Conservation (phyloP, 2,329 filamentous ascomycete species). For the Aspergillus nomiae region DNA sequence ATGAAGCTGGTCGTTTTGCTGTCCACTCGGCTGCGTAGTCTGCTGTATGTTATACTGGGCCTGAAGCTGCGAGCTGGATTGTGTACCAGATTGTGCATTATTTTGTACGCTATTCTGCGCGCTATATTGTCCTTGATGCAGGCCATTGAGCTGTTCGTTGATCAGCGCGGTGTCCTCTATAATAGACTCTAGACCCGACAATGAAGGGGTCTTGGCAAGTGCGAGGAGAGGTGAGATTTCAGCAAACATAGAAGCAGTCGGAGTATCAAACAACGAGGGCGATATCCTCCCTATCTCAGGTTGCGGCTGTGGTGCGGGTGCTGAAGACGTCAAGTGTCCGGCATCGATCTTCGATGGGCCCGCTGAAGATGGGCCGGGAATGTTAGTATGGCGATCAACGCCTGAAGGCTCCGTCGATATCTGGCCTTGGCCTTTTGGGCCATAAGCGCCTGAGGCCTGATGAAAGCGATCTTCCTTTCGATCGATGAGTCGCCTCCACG, state of each 20-base stretch:
- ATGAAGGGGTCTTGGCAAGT: background rate
- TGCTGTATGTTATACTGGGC: background rate
- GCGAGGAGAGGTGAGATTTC: background rate
- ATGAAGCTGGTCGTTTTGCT: background rate
- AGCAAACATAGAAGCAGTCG: background rate
- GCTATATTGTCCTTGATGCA: background rate
- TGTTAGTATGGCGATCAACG: background rate
- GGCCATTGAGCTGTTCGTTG: background rate
- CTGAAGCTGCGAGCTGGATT: background rate
- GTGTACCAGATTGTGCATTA: background rate
- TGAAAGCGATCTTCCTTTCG: conserved; percentile 10
- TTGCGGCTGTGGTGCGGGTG: background rate
- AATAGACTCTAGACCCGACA: background rate
- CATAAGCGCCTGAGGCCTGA: background rate
- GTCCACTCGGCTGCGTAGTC: background rate
- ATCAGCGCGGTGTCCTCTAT: background rate
- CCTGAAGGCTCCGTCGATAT: background rate
- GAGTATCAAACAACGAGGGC: background rate
- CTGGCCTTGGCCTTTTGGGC: background rate
- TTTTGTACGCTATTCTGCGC: background rate
- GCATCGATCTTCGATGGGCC: background rate
- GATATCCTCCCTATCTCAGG: background rate
- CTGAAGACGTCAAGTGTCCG: background rate
- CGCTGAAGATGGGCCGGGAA: background rate
- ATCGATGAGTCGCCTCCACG: conserved; percentile 11